Conservation (phyloP, 2,329 filamentous ascomycete genomes). For the Cytospora chrysosperma region DNA sequence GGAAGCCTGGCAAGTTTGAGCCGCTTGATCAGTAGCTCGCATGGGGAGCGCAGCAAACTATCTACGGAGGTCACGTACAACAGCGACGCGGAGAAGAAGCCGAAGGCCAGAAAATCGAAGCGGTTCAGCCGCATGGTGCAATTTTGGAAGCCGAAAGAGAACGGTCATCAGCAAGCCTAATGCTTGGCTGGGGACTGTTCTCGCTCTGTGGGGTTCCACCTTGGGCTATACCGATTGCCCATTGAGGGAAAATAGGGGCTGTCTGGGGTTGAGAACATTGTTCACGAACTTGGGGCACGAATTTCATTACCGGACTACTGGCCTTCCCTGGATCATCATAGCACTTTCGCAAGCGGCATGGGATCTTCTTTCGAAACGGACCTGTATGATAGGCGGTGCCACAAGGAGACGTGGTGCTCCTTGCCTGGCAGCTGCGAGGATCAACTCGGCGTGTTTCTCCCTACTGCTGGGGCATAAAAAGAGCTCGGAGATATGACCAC, state of each 20-base stretch:
- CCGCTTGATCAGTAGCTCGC: constrained; percentile 71
- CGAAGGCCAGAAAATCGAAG: constrained; percentile 63
- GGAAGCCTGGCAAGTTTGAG: constrained; percentile 76
- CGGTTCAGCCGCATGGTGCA: constrained; percentile 73
- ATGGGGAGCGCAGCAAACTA: constrained; percentile 73
- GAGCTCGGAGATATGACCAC: not conserved
- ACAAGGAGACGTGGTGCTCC: not conserved
- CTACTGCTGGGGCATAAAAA: constrained; percentile 25
- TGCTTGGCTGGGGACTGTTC: not conserved
- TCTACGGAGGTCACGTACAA: constrained; percentile 65
- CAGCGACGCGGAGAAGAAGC: constrained; percentile 53
- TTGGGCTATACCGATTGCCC: not conserved
- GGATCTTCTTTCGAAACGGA: constrained; percentile 1
- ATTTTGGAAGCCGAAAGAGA: constrained; percentile 69
- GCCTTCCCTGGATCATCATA: not conserved
- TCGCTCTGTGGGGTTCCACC: not conserved
- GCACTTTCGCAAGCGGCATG: constrained; percentile 1
- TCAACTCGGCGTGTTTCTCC: not conserved
- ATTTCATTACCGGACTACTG: constrained; percentile 7
- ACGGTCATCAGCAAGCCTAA: constrained; percentile 8
- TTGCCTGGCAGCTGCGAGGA: not conserved
- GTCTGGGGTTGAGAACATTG: not conserved
- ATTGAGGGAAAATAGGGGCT: not conserved
- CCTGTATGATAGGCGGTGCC: constrained; percentile 10
- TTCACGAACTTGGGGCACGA: constrained; percentile 3